Conservation (phyloP, 345 rosid species). For the Salix exigua region DNA sequence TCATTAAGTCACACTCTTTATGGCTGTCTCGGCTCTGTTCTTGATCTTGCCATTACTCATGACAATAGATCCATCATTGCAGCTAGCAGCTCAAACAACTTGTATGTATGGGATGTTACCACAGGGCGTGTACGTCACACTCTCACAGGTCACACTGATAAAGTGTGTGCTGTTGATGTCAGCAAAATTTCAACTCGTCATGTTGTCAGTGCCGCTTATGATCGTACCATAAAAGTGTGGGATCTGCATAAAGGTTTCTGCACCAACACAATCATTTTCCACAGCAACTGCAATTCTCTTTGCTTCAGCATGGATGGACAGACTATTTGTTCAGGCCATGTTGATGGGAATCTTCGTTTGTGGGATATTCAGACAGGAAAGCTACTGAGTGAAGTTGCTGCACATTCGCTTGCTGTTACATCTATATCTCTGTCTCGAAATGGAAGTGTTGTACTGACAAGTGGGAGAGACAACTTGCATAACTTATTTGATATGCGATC, state of each 20-base stretch:
- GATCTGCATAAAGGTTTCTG: conserved; percentile 96
- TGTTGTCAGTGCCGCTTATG: conserved; percentile 88
- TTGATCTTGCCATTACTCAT: conserved; percentile 74
- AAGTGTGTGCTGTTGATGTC: conserved; percentile 91
- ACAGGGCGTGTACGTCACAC: conserved; percentile 81
- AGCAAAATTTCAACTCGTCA: conserved; percentile 83
- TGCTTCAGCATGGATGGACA: conserved; percentile 82
- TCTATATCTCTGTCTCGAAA: conserved; percentile 66
- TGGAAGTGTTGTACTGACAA: conserved; percentile 68
- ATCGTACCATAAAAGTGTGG: conserved; percentile 95
- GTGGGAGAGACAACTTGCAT: conserved; percentile 91
- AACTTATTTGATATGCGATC: conserved; percentile 80
- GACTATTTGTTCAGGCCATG: conserved; percentile 90
- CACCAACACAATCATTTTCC: conserved; percentile 78
- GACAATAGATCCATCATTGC: conserved; percentile 83
- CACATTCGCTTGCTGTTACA: conserved; percentile 79
- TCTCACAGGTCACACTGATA: conserved; percentile 81
- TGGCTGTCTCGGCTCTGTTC: conserved; percentile 88
- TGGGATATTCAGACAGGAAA: conserved; percentile 93
- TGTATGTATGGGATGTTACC: conserved; percentile 82
- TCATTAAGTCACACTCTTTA: conserved; percentile 53
- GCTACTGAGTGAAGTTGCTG: conserved; percentile 79
- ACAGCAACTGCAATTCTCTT: conserved; percentile 85
- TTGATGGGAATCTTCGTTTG: conserved; percentile 88
- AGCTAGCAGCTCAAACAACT: conserved; percentile 92